Base-by-base conservation (phyloP, 164 flowering plant genomes). In the Nelumbo lutea region DNA sequence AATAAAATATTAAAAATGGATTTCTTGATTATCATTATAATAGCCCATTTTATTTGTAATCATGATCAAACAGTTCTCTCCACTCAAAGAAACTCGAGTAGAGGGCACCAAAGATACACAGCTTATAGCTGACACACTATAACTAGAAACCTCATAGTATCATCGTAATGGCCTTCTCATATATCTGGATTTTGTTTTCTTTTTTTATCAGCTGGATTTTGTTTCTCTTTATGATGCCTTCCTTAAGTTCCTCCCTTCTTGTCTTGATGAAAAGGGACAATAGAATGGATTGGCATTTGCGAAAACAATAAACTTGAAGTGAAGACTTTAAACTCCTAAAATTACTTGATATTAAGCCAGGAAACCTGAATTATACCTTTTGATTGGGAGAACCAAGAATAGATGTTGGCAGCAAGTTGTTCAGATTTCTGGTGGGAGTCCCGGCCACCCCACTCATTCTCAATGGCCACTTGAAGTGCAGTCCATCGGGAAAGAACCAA, bases 371-470 rank as follows among this genome's bases (percentile, higher is more conserved):
- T 42, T 6, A 27, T 59, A 81, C 79, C 78, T 71, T 70, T 80
- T 39, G 84, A 77, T 59, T 70, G 62, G 14, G 81, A 64, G 62
- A 83, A 76, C 76, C 77, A 75, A 27, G 72, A 67, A 56, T 68
- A 59, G 13, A 83, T 42, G 47, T 77, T 76, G 6, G 57, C 7
- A 6, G 60, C 65, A 40, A 80, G 71, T 11, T 82, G 76, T 48
- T 76, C 70, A 2, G 75, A 75, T 69, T 82, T 84, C 60, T 57
- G 67, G 69, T 48, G 75, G 50, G 84, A 75, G 57, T 77, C 78
- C 39, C 74, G 68, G 42, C 85, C 87, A 9, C 87, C 85, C 87
- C 87, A 84, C 62, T 73, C 79, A 53, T 80, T 74, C 68, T 75
- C 55, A 6, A 84, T 65, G 13, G 83, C 85, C 77, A 80, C 68